Base-by-base conservation (phyloP, 2,329 filamentous ascomycete species). In the Leptographium galeiforme region DNA sequence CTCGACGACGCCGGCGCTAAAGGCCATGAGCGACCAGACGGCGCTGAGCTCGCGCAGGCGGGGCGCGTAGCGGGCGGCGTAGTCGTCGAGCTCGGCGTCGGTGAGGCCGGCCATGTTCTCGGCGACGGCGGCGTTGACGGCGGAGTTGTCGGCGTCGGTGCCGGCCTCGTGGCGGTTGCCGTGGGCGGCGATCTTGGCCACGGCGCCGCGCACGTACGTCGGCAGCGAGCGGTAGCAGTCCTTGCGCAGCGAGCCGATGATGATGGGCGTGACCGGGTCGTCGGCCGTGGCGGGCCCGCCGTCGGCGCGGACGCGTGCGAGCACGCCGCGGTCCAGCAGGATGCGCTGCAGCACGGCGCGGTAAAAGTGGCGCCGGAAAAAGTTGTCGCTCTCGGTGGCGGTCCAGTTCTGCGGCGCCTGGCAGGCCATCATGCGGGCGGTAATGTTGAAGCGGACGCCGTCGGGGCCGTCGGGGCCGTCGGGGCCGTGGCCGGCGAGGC, bases 391-490 rank as follows among this genome's bases (percentile, higher is more conserved):
- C 56, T 95, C 90, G 33, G 76, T 72, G 30, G 75, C 72, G 2
- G 85, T 86, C 93, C 93, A 98, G 70, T 98, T 98, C 56, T 83
- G 76, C 1, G 93, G 90, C 8, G 93, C 93, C 70, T 98, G 93
- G 50, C 94, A 90, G 3, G 91, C 91, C 91, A 97, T 96, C 85
- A 95, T 95, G 46, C 93, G 81, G 1, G 93, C 89, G 5, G 93
- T 98, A 64, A 97, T 95, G 67, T 98, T 97, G 54, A 97, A 75
- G 30, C 87, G 79, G 48, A 97, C 75, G 2, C 89, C 89, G 10
- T 8, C 30, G 19, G 2, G 4, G 49, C 40, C 11, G n/a, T 43
- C 39, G n/a, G 36, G 18, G 14, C n/a, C n/a, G n/a, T n/a, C n/a
- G n/a, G 33, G 38, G 45, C 6, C 32, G 60, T 84, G 78, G 4